Conservation (phyloP, 1,284 basidiomycete genomes). For the Vanrija humicola region DNA sequence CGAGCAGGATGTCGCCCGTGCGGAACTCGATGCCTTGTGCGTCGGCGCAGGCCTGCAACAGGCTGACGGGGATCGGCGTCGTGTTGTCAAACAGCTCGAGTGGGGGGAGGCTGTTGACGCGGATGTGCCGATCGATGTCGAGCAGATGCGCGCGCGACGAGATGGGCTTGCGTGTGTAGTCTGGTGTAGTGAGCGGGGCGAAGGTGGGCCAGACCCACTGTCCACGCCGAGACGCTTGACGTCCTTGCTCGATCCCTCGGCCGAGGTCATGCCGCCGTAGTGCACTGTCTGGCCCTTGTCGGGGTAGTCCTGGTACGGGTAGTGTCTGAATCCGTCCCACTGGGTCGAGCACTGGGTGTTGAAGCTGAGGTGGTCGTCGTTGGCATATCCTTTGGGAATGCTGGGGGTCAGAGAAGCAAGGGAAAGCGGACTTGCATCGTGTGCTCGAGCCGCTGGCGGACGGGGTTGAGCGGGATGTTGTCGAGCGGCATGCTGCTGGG, state of each 20-base stretch:
- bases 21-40: slow-evolving; percentile 34
- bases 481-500: slow-evolving; percentile 11
- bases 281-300: slow-evolving; percentile 12
- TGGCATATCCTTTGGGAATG: slow-evolving; percentile 11
- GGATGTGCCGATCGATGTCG: slow-evolving; percentile 24
- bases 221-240: background rate
- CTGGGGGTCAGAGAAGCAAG: slow-evolving; percentile 2
- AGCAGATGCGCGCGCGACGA: slow-evolving; percentile 3
- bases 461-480: slow-evolving; percentile 1
- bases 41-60: slow-evolving; percentile 26
- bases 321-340: slow-evolving; percentile 49
- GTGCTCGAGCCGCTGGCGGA: slow-evolving; percentile 12
- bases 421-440: slow-evolving; percentile 16
- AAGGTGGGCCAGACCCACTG: slow-evolving; percentile 12
- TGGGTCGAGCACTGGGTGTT: slow-evolving; percentile 50
- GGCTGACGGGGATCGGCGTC: slow-evolving; percentile 23
- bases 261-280: slow-evolving; percentile 11
- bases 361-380: slow-evolving; percentile 41
- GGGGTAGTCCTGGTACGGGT: slow-evolving; percentile 21
- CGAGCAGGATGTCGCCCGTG: slow-evolving; percentile 43
- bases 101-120: slow-evolving; percentile 38
- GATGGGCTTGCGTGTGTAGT: slow-evolving; percentile 2
- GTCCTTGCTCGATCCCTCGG: background rate
- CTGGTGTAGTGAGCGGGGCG: slow-evolving; percentile 4
- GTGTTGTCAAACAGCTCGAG: slow-evolving; percentile 34